Base-by-base conservation (phyloP, 345 rosid genomes). In the Ceriops tagal region DNA sequence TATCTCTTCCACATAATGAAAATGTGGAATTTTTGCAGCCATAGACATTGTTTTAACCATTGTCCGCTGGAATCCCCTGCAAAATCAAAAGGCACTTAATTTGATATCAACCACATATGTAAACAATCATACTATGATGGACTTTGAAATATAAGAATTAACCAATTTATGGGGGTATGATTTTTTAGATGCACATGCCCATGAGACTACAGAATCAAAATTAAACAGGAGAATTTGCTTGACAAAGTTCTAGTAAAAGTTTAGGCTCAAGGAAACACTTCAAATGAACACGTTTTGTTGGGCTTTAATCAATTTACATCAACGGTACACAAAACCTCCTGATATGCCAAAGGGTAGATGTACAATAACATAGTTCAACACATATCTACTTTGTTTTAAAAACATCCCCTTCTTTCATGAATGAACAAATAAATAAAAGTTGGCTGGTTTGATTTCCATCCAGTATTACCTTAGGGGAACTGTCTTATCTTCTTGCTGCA, bases 21-120 rank as follows among this genome's bases (percentile, higher is more conserved):
- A 93, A 80, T 93, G 98, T 1, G 98, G 98, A 66, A 93, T 91
- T 71, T 83, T 91, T 58, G 92, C 89, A 56, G 93, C 97, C 92
- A 87, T 75, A 57, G 93, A 81, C 98, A 93, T 93, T 75, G 98
- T 81, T 77, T 89, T 93, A 64, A 89, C 98, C 97, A 93, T 93
- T 65, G 95, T 65, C 73, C 98, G 64, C 77, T 80, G 88, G 75
- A 84, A 93, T 58, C 98, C 98, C 85, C 98, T 93, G 89, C 56
- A 73, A 61, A 49, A 52, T 64, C 46, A 27, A 9, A 65, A 39
- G 20, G 52, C 2, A 49, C 30, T 55, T 59, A 47, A 46, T 27
- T 61, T 28, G 7, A 16, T 62, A 8, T 78, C 26, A 24, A 49
- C 71, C 21, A n/a, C 65, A 9, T n/a, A 68, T 13, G 21, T 51